Percentiles rank a stretch among this genome's conserved stretches.
These are phyloP conservation scores for Fusarium sp. DNA, from an alignment of 2,329 filamentous ascomycete genomes.

Conservation along the genomic window DNA sequence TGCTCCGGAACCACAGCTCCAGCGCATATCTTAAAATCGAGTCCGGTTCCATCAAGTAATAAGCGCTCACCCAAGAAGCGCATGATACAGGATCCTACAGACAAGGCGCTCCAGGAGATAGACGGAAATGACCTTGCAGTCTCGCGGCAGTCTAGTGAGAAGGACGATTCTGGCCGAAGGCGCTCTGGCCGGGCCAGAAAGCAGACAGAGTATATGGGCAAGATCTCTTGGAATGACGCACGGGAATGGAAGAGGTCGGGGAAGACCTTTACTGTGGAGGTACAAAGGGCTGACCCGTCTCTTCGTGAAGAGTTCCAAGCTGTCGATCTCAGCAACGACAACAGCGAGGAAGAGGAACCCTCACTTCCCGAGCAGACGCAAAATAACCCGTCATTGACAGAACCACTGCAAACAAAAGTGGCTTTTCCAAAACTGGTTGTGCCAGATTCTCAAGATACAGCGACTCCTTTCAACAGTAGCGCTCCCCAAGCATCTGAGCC, in stretches of 20 bases:
- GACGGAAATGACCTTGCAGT: constrained; percentile 4
- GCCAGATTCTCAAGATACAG: constrained; percentile 50
- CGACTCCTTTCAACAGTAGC: constrained; percentile 41
- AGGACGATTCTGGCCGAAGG: constrained; percentile 35
- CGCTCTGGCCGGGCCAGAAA: constrained; percentile 48
- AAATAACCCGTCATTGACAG: background rate
- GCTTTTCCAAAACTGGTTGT: constrained; percentile 24
- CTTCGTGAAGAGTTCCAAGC: constrained; percentile 21
- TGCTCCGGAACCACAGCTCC: constrained; percentile 8
- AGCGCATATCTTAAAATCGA: background rate
- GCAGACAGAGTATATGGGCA: constrained; percentile 49
- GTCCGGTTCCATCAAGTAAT: background rate
- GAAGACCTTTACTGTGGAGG: constrained; percentile 28
- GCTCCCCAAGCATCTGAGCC: constrained; percentile 25
- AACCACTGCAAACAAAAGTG: background rate
- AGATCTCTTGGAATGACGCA: constrained; percentile 49
- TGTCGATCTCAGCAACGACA: constrained; percentile 13
- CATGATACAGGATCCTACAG: background rate
- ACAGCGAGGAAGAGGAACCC: constrained; percentile 1
- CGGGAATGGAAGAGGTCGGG: constrained; percentile 20
- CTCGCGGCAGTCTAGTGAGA: background rate
- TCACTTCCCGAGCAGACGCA: background rate
- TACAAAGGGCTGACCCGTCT: constrained; percentile 17
- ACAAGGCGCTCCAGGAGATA: background rate
- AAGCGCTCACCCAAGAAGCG: background rate